phyloP scores from a whole-genome alignment of 495 filamentous ascomycete genomes.

The Neurospora discreta region DNA sequence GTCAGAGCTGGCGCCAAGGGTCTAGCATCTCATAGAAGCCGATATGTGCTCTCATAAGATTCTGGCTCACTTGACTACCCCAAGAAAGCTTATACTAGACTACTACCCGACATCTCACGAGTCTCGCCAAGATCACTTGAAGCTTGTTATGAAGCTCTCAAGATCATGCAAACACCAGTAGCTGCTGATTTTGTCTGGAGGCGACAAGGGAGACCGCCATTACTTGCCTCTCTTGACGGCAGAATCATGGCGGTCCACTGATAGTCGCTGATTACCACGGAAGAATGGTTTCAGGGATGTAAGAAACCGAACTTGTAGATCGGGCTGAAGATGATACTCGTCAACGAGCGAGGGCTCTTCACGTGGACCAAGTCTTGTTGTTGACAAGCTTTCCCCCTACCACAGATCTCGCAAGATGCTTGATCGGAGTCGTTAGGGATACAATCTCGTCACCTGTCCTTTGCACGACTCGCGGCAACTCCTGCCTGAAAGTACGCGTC shows the following conservation, averaged over 20 bases:
- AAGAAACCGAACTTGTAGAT: background rate
- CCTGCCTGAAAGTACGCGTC: constrained; percentile 6
- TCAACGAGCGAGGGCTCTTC: background rate
- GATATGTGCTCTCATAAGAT: background rate
- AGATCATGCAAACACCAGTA: background rate
- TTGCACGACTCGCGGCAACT: constrained; percentile 14
- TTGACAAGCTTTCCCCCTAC: background rate
- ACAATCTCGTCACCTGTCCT: background rate
- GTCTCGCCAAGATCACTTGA: background rate
- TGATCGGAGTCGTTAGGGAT: background rate
- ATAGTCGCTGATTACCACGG: background rate
- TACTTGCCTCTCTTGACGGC: background rate
- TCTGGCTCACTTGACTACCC: background rate
- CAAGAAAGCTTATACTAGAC: background rate
- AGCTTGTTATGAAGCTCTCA: background rate
- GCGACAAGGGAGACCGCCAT: background rate
- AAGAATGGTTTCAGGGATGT: background rate
- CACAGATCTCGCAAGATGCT: background rate
- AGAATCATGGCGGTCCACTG: background rate
- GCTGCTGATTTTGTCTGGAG: background rate
- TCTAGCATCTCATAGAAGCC: background rate
- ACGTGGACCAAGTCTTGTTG: background rate
- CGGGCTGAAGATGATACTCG: background rate
- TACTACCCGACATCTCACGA: background rate
- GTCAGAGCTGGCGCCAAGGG: background rate